These are phyloP conservation scores for Ogataea saltuana DNA, from an alignment of 805 yeast genomes.

Conservation along the genomic window DNA sequence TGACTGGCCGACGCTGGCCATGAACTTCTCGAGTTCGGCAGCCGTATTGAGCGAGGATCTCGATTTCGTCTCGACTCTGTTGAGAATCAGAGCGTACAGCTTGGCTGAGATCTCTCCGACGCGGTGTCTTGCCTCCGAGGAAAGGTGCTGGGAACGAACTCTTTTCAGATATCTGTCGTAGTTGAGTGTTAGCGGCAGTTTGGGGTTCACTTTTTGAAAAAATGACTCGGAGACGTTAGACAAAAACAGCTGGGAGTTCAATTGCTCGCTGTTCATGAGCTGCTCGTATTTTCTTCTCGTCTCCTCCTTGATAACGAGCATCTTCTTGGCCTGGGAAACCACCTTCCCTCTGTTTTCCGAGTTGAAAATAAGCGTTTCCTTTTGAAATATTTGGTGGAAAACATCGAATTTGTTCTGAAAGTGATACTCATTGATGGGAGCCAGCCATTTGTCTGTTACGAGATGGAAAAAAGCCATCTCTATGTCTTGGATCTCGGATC, in stretches of 20 bases:
- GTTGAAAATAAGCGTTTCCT: conserved; percentile 38
- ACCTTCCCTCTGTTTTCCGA: conserved; percentile 28
- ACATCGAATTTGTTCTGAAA: conserved; percentile 35
- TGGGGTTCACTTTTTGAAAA: conserved; percentile 46
- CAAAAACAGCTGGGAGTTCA: conserved; percentile 13
- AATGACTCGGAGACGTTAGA: conserved; percentile 11
- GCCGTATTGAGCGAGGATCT: conserved; percentile 34
- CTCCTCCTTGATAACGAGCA: conserved; percentile 60
- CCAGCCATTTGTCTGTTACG: conserved; percentile 50
- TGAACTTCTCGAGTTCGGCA: conserved; percentile 28
- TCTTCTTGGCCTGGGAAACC: conserved; percentile 55
- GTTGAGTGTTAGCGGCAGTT: conserved; percentile 58
- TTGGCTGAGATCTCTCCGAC: conserved; percentile 68
- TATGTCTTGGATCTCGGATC: conserved; percentile 29
- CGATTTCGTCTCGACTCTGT: conserved; percentile 57
- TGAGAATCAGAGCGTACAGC: conserved; percentile 61
- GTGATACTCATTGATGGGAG: conserved; percentile 42
- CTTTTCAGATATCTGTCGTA: conserved; percentile 66
- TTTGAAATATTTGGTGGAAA: conserved; percentile 39
- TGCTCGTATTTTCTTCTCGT: conserved; percentile 40
- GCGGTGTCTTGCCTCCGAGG: conserved; percentile 60
- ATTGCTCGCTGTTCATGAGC: conserved; percentile 16
- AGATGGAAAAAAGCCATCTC: conserved; percentile 45
- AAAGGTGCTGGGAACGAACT: conserved; percentile 64
- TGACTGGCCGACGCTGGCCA: conserved; percentile 35